Evolutionary conservation across 2,329 filamentous ascomycete species (phyloP).

Genomic region (Colletotrichum siamense): DNA sequence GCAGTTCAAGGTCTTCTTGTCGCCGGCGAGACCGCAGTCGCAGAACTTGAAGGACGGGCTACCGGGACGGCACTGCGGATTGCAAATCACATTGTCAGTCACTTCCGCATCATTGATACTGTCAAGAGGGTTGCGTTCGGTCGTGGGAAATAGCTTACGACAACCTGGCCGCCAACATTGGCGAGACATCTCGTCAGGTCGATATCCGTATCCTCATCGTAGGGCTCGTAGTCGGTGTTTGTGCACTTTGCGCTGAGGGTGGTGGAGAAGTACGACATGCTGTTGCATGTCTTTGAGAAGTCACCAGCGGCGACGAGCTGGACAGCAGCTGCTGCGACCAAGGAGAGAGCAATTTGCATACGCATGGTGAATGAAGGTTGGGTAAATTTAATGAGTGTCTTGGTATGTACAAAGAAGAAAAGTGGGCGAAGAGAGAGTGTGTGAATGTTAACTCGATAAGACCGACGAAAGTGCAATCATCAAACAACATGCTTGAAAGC

Average conservation of each 20-base stretch:
- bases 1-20: not conserved
- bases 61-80: not conserved
- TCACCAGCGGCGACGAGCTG: not conserved
- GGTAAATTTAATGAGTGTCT: not conserved
- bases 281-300: not conserved
- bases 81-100: rapidly evolving
- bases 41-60: not conserved
- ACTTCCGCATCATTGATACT: rapidly evolving
- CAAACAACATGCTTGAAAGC: rapidly evolving
- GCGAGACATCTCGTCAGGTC: not conserved
- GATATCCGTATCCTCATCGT: not conserved
- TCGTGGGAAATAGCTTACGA: not conserved
- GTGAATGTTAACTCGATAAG: not conserved
- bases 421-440: not conserved
- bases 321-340: not conserved
- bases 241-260: not conserved
- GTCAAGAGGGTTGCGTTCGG: rapidly evolving
- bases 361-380: not conserved
- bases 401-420: not conserved
- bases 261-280: not conserved
- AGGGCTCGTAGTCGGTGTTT: not conserved
- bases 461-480: not conserved
- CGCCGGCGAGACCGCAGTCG: not conserved
- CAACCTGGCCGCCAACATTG: not conserved
- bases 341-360: not conserved